Evolutionary conservation across 2,329 filamentous ascomycete species (phyloP), one percentile per base, ranked within the genome.

Genomic region (Trichoderma brevicompactum): DNA sequence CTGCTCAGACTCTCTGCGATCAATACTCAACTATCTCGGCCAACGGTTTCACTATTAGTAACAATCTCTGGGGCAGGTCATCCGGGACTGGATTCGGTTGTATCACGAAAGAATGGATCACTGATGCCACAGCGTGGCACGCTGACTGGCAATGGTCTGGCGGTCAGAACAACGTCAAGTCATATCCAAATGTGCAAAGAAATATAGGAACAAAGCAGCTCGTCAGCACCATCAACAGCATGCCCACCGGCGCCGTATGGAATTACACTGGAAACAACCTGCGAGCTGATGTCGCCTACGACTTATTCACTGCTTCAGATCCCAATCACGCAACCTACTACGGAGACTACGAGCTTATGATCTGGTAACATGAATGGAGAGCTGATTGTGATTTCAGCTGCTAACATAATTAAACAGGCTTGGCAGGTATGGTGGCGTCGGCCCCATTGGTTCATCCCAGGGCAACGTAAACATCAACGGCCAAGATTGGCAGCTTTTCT

Each of bases 291-390:
- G 85, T 88, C 7, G 79, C 85, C 6, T 88, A 87, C 72, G 85
- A 88, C 71, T 72, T 88, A 52, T 88, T 88, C 78, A 85, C 85
- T 28, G 77, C 78, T 7, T 73, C 74, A 6, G 66, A 72, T 23
- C 78, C 80, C 32, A 78, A 79, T 19, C 77, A 82, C 6, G 72
- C 72, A 43, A 74, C 54, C 7, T 66, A 50, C 43, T 63, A 54
- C 32, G 72, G 81, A n/a, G 79, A 85, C 70, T 87, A 85, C 72
- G 87, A 89, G 75, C 78, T 89, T 71, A 89, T 89, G 86, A 79
- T 89, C 69, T 89, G 86, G 71, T 72, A 58, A 58, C 69, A 53
- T 28, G 3, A 2, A 32, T 23, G 13, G 17, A 38, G 44, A 55
- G 7, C 23, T 40, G 15, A 17, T 17, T 38, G 23, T 8, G 17